phyloP scores from a whole-genome alignment of 31 red algal genomes.

The Pterothamnion heteromorphum region DNA sequence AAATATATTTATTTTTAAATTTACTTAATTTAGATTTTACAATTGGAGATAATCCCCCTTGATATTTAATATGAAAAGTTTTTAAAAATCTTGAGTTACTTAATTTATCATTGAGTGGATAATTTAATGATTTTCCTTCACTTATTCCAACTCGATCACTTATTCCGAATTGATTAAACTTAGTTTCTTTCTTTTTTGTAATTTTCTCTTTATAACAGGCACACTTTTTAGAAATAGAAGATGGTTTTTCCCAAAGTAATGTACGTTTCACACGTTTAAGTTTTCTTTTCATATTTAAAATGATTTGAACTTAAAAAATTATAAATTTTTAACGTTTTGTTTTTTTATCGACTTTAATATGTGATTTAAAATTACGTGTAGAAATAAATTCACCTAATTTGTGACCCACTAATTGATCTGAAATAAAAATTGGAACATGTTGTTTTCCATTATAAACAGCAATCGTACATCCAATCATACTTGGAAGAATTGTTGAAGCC shows the following conservation, averaged over 20 bases:
- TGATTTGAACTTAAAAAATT: too few species aligned
- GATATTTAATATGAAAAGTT: not conserved
- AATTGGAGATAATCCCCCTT: not conserved
- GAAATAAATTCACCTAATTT: not conserved
- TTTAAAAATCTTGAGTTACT: too few species aligned
- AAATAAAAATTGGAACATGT: not conserved
- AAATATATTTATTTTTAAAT: not conserved
- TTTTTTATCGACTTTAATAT: constrained; percentile 3
- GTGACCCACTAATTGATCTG: constrained; percentile 2
- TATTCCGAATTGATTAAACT: too few species aligned
- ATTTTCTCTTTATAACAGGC: not conserved
- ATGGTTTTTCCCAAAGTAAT: too few species aligned
- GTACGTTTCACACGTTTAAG: too few species aligned
- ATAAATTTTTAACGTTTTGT: not conserved
- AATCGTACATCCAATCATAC: not conserved
- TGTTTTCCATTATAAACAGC: constrained; percentile 17
- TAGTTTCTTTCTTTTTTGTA: too few species aligned
- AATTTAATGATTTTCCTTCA: not conserved
- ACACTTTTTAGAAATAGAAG: too few species aligned
- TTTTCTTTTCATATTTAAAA: too few species aligned
- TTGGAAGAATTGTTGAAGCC: not conserved
- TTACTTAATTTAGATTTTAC: not conserved
- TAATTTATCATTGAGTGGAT: not conserved
- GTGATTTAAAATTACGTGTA: too few species aligned
- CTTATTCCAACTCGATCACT: too few species aligned